Percentiles rank a stretch among this genome's conserved stretches.
Evolutionary conservation across 2,329 filamentous ascomycete species (phyloP).

Genomic region (Paecilomyces sp.): DNA sequence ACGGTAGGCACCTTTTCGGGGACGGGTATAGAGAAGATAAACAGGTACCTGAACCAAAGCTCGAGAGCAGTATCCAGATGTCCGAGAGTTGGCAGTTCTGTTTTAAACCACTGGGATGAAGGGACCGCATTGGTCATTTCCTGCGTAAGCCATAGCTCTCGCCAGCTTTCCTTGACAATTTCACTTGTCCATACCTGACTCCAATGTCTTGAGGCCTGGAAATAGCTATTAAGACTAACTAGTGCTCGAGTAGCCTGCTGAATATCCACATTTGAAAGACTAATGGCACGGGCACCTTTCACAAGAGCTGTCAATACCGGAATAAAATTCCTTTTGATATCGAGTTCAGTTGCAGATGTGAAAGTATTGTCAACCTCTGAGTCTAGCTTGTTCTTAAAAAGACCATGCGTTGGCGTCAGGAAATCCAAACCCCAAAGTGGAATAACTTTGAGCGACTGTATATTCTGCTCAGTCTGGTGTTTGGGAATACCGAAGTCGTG

Average conservation of each 20-base stretch:
- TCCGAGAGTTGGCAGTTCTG: conserved; percentile 30
- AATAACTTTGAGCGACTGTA: conserved; percentile 48
- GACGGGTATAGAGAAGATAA: conserved; percentile 53
- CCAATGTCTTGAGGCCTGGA: conserved; percentile 43
- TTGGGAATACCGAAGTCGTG: conserved; percentile 51
- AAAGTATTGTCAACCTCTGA: conserved; percentile 44
- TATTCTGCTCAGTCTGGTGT: conserved; percentile 49
- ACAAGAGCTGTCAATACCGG: conserved; percentile 46
- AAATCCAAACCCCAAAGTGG: conserved; percentile 51
- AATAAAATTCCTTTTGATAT: conserved; percentile 49
- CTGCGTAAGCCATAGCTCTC: conserved; percentile 41
- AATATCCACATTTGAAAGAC: conserved; percentile 37
- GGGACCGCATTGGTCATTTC: conserved; percentile 34
- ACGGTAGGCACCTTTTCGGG: conserved; percentile 52
- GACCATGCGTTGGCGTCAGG: conserved; percentile 45
- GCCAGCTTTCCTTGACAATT: conserved; percentile 39
- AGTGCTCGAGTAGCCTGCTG: conserved; percentile 42
- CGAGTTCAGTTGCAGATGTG: conserved; percentile 35
- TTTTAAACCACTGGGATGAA: conserved; percentile 29
- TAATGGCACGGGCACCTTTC: conserved; percentile 41
- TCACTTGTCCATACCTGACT: conserved; percentile 42
- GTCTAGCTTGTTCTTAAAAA: conserved; percentile 49
- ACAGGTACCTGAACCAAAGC: conserved; percentile 38
- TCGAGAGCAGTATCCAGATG: conserved; percentile 31
- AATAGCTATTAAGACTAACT: conserved; percentile 44